Base-by-base conservation (phyloP, 78 protist genomes). In the Dictyostelium capitatum region DNA sequence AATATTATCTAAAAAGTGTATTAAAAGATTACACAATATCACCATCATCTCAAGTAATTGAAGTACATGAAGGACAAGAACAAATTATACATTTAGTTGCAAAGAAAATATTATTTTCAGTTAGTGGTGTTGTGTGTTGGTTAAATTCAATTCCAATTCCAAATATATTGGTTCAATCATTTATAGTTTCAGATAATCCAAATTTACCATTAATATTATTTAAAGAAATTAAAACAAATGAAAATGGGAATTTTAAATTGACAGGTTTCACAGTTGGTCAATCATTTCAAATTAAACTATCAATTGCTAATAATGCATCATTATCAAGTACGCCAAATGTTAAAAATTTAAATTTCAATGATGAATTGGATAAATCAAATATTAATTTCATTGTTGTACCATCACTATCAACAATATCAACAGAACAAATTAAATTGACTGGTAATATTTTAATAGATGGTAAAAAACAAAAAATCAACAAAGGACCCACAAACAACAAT, bases 371-470 rank as follows among this genome's bases (percentile, higher is more conserved):
- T 62, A 62, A 25, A 25, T 25, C n/a, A 25, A 17, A 62, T 25
- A 11, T 62, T 11, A 25, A 62, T 62, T 62, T 62, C 70, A 62
- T 62, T 62, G 23, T 62, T 23, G 12, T 62, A 62, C 43, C 14
- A 25, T 32, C n/a, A 62, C 37, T 14, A 62, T 9, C 70, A 25
- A 62, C 41, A n/a, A 23, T 32, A 25, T 23, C 70, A 25, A 25
- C 59, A 53, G 19, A 11, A 11, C n/a, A 62, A 25, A n/a, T 62
- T 62, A 30, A 62, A 62, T 62, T 62, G 20, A 37, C 14, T 10
- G 70, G 70, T 23, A 62, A 62, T 62, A 62, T 62, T 25, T 6
- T 62, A 25, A 62, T 62, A 17, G 28, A 62, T 62, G 70, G 70
- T 23, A 62, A 57, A 23, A 57, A 56, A 20, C 5, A 56, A 7